A percentile compares a stretch with the other conserved stretches of the same genome.
Conservation (phyloP, 2,329 filamentous ascomycete species). For the Endocalyx cinctus region DNA sequence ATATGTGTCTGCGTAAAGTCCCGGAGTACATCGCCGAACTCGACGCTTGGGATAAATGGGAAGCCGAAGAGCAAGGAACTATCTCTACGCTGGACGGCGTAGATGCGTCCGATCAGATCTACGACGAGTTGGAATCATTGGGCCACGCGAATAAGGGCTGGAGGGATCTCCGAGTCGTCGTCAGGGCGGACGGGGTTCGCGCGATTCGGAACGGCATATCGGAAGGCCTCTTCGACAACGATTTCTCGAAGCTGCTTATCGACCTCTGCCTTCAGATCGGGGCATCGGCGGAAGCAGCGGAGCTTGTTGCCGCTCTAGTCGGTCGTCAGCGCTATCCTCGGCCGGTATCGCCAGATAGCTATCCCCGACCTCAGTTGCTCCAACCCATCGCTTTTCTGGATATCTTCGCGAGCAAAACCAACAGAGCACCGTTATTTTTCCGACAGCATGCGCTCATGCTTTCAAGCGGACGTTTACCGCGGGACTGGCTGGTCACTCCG, state of each 20-base stretch:
- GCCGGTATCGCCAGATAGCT: slow-evolving; percentile 28
- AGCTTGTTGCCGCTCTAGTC: slow-evolving; percentile 33
- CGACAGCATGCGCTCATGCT: slow-evolving; percentile 34
- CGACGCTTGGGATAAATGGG: slow-evolving; percentile 35
- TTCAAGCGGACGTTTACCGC: slow-evolving; percentile 28
- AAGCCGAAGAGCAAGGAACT: slow-evolving; percentile 34
- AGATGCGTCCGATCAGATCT: slow-evolving; percentile 40
- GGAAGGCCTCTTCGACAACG: slow-evolving; percentile 36
- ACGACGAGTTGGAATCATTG: slow-evolving; percentile 43
- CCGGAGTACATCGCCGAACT: slow-evolving; percentile 43
- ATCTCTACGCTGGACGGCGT: slow-evolving; percentile 29
- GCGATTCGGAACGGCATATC: slow-evolving; percentile 37
- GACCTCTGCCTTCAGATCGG: slow-evolving; percentile 34
- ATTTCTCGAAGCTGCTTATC: slow-evolving; percentile 36
- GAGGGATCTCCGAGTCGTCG: slow-evolving; percentile 39
- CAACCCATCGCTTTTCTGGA: slow-evolving; percentile 30
- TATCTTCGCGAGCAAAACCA: slow-evolving; percentile 27
- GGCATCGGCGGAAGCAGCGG: slow-evolving; percentile 35
- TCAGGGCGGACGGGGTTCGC: slow-evolving; percentile 42
- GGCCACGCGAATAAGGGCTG: slow-evolving; percentile 40
- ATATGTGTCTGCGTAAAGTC: slow-evolving; percentile 44
- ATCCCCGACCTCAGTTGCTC: slow-evolving; percentile 18
- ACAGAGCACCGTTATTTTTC: slow-evolving; percentile 29
- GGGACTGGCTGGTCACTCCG: slow-evolving; percentile 40
- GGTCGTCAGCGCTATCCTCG: slow-evolving; percentile 30